Evolutionary conservation across 2,329 filamentous ascomycete species (phyloP), one percentile per base, ranked within the genome.

Genomic region (Epichloe gansuensis): DNA sequence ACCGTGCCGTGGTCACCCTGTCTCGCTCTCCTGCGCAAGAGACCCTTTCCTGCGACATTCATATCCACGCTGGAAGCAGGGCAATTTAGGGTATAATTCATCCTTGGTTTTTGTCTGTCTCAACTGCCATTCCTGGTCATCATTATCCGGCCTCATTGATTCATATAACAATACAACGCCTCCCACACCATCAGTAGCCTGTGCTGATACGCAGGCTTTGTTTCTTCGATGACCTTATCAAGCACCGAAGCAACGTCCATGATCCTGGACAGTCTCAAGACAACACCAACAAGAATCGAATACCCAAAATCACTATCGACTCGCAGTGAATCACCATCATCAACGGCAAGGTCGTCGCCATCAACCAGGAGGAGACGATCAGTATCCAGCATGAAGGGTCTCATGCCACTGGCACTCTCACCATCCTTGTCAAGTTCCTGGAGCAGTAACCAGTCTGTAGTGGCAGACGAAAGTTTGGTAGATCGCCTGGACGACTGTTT

Each of bases 401-500:
- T 71, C 47, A 61, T 70, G 56, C 68, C 68, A 37, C 62, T 72
- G 53, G 60, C 67, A 47, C 58, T 72, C 13, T 65, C 65, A 34
- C 55, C 59, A 12, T 57, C 65, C 3, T 59, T 55, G 15, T 60
- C 63, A 42, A 60, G 55, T 46, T 58, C 59, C 39, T 55, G 61
- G 5, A 61, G 46, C 46, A 56, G 54, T 21, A 51, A 13, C 12
- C 51, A 45, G 15, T 53, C 59, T 8, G 49, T 56, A 13, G 57
- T 57, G 28, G 58, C 55, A 44, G 60, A 63, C 37, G 62, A 65
- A 17, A 56, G 52, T 37, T 61, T 67, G 50, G 56, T 65, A 63
- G 59, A 59, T 17, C 59, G 61, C 46, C 57, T 61, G 11, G 66
- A 65, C 48, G 72, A 71, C 61, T 81, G 74, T 63, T 66, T 82